These are phyloP conservation scores for Tetrastigma voinierianum DNA, from an alignment of 164 flowering plant genomes.

Conservation along the genomic window DNA sequence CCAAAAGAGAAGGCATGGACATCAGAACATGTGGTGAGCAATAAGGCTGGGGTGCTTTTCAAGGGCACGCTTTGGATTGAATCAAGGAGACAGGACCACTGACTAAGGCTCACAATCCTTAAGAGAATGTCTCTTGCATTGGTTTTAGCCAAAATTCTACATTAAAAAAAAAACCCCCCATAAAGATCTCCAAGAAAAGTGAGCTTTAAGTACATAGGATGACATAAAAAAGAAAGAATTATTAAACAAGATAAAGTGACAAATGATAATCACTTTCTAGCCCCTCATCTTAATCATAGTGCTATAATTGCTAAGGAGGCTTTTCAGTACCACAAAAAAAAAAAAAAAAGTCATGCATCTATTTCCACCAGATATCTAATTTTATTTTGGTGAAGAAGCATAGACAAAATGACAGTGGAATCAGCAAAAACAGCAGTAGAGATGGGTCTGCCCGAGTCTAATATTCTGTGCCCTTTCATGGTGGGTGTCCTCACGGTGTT, in stretches of 20 bases:
- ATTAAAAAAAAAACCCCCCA: conserved; percentile 12
- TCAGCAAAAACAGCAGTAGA: conserved; percentile 12
- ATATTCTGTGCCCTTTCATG: conserved; percentile 6
- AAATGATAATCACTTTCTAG: conserved; percentile 35
- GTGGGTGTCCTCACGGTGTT: conserved; percentile 18
- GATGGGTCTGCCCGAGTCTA: background rate
- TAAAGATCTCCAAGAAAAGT: conserved; percentile 32
- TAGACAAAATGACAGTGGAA: conserved; percentile 17
- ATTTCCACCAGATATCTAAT: background rate
- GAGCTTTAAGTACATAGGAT: conserved; percentile 25
- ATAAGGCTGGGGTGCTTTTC: conserved; percentile 45
- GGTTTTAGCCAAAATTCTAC: conserved; percentile 20
- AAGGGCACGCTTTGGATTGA: conserved; percentile 92
- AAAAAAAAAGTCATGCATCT: background rate
- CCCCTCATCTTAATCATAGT: conserved; percentile 59
- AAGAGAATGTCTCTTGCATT: conserved; percentile 74
- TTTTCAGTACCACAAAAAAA: conserved; percentile 15
- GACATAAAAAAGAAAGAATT: conserved; percentile 4
- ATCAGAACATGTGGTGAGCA: conserved; percentile 60
- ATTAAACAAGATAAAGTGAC: conserved; percentile 26
- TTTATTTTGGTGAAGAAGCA: background rate
- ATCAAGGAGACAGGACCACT: conserved; percentile 77
- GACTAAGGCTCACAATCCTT: conserved; percentile 36
- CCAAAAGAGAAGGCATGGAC: conserved; percentile 29
- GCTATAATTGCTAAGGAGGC: conserved; percentile 46